phyloP scores from a whole-genome alignment of 306 rosid genomes.

The Gastrolobium villosum region DNA sequence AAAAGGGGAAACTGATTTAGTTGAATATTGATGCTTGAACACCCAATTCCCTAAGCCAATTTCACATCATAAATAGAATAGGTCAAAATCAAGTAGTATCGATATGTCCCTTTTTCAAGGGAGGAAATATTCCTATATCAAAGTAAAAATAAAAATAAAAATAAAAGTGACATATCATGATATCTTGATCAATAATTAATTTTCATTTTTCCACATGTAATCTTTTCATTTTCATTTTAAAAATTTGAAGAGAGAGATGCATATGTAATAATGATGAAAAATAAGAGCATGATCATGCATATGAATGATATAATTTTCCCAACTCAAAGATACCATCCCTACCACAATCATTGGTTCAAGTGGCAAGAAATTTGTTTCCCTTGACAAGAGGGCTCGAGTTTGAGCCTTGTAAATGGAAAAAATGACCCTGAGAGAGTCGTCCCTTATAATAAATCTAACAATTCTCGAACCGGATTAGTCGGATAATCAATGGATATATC shows the following conservation, averaged over 20 bases:
- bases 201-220: background rate
- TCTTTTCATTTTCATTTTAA: background rate
- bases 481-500: too few relatives aligned
- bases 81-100: background rate
- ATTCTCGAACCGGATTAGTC: too few relatives aligned
- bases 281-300: too few relatives aligned
- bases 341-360: too few relatives aligned
- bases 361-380: too few relatives aligned
- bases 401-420: too few relatives aligned
- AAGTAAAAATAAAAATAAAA: background rate
- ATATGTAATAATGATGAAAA: background rate
- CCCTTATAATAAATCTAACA: too few relatives aligned
- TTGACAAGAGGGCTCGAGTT: too few relatives aligned
- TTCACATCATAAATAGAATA: background rate
- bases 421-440: too few relatives aligned
- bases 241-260: too few relatives aligned
- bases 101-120: background rate
- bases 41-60: background rate
- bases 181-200: background rate
- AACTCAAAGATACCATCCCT: background rate
- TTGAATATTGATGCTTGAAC: background rate
- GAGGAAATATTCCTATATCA: background rate
- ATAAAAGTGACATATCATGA: background rate
- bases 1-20: background rate
- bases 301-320: too few relatives aligned